Percentiles rank a stretch among this genome's conserved stretches.
phyloP scores from a whole-genome alignment of 176 grass and related monocot genomes.

The Urochloa ruziziensis region DNA sequence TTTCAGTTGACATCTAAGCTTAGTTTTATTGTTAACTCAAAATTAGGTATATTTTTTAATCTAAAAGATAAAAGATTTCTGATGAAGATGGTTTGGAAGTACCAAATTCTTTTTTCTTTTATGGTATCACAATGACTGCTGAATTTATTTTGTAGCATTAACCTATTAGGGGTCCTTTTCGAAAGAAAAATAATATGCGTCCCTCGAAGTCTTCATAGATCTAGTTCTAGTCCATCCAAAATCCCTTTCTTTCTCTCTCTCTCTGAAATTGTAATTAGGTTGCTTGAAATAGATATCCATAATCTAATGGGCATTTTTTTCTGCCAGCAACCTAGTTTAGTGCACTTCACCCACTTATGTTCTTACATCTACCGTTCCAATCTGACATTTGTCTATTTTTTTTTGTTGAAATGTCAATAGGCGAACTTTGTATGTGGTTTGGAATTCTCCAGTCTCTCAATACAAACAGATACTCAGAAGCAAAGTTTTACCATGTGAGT shows the following conservation, averaged over 20 bases:
- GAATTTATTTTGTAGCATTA: constrained; percentile 13
- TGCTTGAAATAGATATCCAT: not conserved
- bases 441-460: constrained; percentile 75
- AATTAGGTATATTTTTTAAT: too few relatives aligned
- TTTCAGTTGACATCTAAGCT: constrained; percentile 18
- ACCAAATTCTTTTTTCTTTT: constrained; percentile 13
- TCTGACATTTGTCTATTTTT: constrained; percentile 48
- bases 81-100: not conserved
- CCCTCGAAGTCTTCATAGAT: not conserved
- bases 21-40: constrained; percentile 15
- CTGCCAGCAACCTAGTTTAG: not conserved
- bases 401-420: constrained; percentile 43
- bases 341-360: constrained; percentile 2
- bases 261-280: not conserved
- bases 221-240: not conserved
- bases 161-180: not conserved
- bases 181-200: not conserved
- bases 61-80: not conserved
- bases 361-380: not conserved
- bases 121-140: not conserved
- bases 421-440: constrained; percentile 84
- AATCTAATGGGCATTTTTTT: not conserved
- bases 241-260: not conserved
- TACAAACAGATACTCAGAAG: constrained; percentile 80
- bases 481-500: constrained; percentile 76